Evolutionary conservation across 306 rosid species (phyloP).

Genomic region (Arachis stenosperma): DNA sequence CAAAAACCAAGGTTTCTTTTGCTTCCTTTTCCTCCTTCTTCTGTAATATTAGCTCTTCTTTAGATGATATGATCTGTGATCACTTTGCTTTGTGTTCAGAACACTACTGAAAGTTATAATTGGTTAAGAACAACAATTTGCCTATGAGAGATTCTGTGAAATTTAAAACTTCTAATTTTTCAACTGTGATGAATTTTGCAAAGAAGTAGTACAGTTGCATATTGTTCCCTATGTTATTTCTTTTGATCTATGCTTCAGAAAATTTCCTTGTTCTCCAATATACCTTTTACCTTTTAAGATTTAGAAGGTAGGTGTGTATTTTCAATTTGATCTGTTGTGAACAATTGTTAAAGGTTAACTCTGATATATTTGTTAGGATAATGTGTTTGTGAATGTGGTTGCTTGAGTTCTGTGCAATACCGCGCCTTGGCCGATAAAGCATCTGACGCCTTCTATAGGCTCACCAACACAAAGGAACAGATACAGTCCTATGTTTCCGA

Average conservation of each 20-base stretch:
- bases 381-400: conserved; percentile 59
- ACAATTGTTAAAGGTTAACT: conserved; percentile 15
- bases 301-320: not conserved
- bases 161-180: too few relatives aligned
- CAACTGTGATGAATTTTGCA: not conserved
- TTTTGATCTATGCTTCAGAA: not conserved
- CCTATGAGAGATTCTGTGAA: not conserved
- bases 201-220: not conserved
- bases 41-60: not conserved
- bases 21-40: conserved; percentile 5
- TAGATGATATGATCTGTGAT: not conserved
- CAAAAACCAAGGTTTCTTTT: conserved; percentile 56
- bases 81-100: not conserved
- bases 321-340: not conserved
- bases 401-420: conserved; percentile 60
- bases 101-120: not conserved
- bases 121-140: not conserved
- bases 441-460: conserved; percentile 58
- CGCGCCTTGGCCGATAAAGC: conserved; percentile 51
- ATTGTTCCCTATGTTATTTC: not conserved
- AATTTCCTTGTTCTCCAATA: not conserved
- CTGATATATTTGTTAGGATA: conserved; percentile 42
- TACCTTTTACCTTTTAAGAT: not conserved
- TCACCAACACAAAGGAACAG: conserved; percentile 47
- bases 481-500: conserved; percentile 55